Conservation (phyloP, 2,329 filamentous ascomycete species). For the Botrytis deweyae region DNA sequence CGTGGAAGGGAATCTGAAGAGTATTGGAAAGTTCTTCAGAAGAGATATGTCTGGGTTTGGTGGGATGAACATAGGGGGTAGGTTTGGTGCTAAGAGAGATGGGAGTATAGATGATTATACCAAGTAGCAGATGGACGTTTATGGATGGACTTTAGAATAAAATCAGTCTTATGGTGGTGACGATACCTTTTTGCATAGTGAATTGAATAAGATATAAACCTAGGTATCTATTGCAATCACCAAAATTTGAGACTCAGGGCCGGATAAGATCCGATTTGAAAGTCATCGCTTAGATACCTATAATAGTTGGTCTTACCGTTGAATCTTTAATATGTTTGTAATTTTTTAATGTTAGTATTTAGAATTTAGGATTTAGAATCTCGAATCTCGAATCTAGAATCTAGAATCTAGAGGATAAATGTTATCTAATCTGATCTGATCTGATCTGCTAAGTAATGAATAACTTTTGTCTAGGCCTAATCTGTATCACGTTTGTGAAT, state of each 20-base stretch:
- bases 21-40: constrained; percentile 94
- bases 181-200: background rate
- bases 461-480: background rate
- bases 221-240: no score
- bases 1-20: constrained; percentile 91
- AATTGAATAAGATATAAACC: background rate
- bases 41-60: constrained; percentile 79
- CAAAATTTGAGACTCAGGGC: background rate
- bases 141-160: constrained; percentile 1
- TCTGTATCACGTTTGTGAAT: background rate
- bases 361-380: no score
- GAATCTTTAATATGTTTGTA: background rate
- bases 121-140: constrained; percentile 22
- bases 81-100: constrained; percentile 36
- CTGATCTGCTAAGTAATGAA: background rate
- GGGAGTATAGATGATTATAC: constrained; percentile 29
- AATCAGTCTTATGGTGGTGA: background rate
- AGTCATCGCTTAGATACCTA: background rate
- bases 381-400: no score
- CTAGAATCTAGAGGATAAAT: background rate
- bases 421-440: constrained; percentile 3
- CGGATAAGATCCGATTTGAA: background rate
- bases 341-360: no score
- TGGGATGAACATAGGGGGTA: constrained; percentile 62
- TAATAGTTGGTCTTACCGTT: background rate